A percentile compares a stretch with the other conserved stretches of the same genome.
phyloP scores from a whole-genome alignment of 495 filamentous ascomycete species.

The Cercophora scortea region DNA sequence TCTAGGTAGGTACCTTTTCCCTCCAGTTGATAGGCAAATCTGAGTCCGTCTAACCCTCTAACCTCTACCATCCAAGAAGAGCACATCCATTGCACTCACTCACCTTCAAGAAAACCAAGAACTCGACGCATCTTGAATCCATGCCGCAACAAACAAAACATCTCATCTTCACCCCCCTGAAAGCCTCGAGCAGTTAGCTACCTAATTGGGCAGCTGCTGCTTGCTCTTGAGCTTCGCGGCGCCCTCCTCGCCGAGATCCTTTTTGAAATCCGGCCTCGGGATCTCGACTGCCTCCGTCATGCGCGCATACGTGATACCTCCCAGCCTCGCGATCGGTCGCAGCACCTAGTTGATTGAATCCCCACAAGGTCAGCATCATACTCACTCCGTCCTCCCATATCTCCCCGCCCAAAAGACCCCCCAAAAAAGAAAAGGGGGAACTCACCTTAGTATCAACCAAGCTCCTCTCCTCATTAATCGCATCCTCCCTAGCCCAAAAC shows the following conservation, averaged over 20 bases:
- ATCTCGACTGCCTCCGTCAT: conserved; percentile 68
- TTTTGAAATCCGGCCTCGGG: conserved; percentile 59
- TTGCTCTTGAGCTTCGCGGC: conserved; percentile 26
- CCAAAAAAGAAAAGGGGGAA: conserved; percentile 6
- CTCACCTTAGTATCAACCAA: conserved; percentile 55
- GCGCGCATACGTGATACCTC: conserved; percentile 77
- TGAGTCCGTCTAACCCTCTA: too few relatives aligned
- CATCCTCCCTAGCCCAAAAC: conserved; percentile 89
- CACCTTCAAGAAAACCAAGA: too few relatives aligned
- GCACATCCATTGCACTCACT: too few relatives aligned
- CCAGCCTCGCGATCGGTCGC: conserved; percentile 68
- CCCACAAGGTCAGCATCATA: background rate
- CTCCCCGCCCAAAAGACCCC: background rate
- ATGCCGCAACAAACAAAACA: too few relatives aligned
- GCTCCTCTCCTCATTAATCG: conserved; percentile 67
- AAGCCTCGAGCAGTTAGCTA: too few relatives aligned
- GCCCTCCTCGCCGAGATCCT: conserved; percentile 31
- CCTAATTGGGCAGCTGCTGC: background rate
- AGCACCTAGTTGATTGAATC: conserved; percentile 41
- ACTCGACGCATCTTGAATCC: too few relatives aligned
- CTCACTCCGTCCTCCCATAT: background rate
- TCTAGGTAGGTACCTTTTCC: too few relatives aligned
- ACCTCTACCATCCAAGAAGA: too few relatives aligned
- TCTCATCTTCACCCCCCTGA: too few relatives aligned
- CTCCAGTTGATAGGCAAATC: too few relatives aligned